These are phyloP conservation scores for Stagonosporopsis rhizophila DNA, from an alignment of 2,329 filamentous ascomycete genomes.

Conservation along the genomic window DNA sequence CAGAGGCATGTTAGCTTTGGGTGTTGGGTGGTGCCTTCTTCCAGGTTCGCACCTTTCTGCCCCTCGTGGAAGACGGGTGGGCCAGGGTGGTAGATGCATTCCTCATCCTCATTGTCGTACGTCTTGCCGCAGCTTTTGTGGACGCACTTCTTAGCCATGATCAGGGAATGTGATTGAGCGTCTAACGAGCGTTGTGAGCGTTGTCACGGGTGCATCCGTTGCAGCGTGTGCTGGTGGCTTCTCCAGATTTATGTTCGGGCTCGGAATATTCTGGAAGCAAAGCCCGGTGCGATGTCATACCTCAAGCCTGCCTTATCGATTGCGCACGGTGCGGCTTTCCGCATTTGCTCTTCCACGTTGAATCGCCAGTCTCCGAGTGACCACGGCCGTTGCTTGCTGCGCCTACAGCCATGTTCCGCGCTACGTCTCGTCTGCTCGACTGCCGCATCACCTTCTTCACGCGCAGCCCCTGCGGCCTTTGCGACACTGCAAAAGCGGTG, in stretches of 20 bases:
- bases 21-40: neutral
- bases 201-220: constrained; percentile 13
- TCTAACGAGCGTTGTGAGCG: constrained; percentile 15
- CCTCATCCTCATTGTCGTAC: constrained; percentile 81
- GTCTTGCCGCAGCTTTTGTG: constrained; percentile 94
- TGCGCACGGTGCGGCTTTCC: constrained; percentile 24
- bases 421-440: constrained; percentile 44
- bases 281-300: constrained; percentile 16
- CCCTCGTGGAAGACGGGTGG: constrained; percentile 94
- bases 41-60: constrained; percentile 77
- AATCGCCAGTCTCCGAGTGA: neutral
- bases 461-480: constrained; percentile 74
- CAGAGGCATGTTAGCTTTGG: constrained; percentile 14
- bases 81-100: constrained; percentile 90
- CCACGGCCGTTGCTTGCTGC: neutral
- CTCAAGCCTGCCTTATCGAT: constrained; percentile 8
- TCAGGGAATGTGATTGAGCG: neutral
- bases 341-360: constrained; percentile 1
- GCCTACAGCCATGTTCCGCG: constrained; percentile 39
- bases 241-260: constrained; percentile 23
- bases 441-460: constrained; percentile 77
- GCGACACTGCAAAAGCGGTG: constrained; percentile 70
- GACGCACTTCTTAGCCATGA: constrained; percentile 85
- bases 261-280: constrained; percentile 49
- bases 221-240: constrained; percentile 18